These are phyloP conservation scores for Lophium mytilinum DNA, from an alignment of 495 filamentous ascomycete species.

Conservation along the genomic window DNA sequence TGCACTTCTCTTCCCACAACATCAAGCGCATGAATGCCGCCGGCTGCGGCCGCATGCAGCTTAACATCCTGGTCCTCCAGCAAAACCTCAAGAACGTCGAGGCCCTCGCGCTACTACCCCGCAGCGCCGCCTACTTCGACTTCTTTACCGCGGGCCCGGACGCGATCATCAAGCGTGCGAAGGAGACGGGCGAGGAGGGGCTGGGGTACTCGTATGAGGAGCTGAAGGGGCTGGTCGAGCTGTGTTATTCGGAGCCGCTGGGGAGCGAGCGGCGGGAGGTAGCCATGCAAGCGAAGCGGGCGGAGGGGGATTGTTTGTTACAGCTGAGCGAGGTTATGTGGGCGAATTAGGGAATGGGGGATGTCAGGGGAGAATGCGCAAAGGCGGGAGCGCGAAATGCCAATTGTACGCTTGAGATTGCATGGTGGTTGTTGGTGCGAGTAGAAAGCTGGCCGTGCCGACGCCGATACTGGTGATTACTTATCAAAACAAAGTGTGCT, in stretches of 20 bases:
- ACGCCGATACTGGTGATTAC: no score
- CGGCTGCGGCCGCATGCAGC: slow-evolving; percentile 71
- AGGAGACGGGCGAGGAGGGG: slow-evolving; percentile 22
- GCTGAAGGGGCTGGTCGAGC: slow-evolving; percentile 70
- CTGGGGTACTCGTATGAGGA: slow-evolving; percentile 68
- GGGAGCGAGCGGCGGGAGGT: slow-evolving; percentile 65
- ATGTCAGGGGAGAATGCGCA: no score
- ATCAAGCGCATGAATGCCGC: slow-evolving; percentile 65
- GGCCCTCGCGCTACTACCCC: slow-evolving; percentile 45
- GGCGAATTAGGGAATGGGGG: slow-evolving; percentile 20
- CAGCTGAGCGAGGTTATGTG: slow-evolving; percentile 76
- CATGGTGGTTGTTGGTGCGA: no score
- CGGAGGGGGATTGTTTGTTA: slow-evolving; percentile 65
- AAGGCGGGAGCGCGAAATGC: no score
- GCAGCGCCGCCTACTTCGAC: slow-evolving; percentile 68
- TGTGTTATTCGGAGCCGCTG: slow-evolving; percentile 78
- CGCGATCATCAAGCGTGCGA: slow-evolving; percentile 38
- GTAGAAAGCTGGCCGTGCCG: no score
- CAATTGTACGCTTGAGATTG: no score
- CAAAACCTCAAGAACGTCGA: slow-evolving; percentile 93
- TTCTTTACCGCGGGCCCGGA: slow-evolving; percentile 74
- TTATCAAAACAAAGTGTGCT: no score
- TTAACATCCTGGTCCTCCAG: slow-evolving; percentile 88
- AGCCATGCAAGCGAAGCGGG: slow-evolving; percentile 61
- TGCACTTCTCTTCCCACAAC: slow-evolving; percentile 48